Evolutionary conservation across 768 basidiomycete genomes (phyloP).

Genomic region (Xerocomus potaroensis): DNA sequence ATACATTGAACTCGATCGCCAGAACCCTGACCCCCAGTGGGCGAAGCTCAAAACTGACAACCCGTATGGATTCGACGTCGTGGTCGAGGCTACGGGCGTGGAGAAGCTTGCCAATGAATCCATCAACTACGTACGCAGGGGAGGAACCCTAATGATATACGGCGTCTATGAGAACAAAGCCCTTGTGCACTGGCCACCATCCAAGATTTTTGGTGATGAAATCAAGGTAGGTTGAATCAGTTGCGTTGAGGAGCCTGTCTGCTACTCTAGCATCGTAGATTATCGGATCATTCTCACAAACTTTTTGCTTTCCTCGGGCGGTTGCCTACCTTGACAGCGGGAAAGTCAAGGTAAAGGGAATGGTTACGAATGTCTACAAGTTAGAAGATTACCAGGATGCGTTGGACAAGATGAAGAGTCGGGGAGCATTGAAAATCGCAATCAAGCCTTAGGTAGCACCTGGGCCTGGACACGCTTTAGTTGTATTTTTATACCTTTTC

Average conservation of each 20-base stretch:
- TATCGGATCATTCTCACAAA: constrained; percentile 88
- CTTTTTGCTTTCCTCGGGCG: constrained; percentile 86
- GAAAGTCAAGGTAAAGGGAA: constrained; percentile 78
- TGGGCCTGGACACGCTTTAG: not conserved
- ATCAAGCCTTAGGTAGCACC: constrained; percentile 45
- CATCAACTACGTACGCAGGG: constrained; percentile 85
- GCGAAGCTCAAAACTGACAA: constrained; percentile 72
- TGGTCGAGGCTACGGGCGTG: constrained; percentile 75
- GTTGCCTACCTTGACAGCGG: constrained; percentile 86
- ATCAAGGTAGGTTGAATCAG: constrained; percentile 41
- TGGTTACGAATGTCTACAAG: constrained; percentile 67
- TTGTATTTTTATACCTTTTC: constrained; percentile 25
- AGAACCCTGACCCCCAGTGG: constrained; percentile 76
- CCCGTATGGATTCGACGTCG: constrained; percentile 89
- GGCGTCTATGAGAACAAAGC: constrained; percentile 89
- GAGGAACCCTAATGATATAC: constrained; percentile 84
- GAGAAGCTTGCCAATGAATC: constrained; percentile 84
- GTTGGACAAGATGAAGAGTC: constrained; percentile 67
- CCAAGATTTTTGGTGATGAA: constrained; percentile 74
- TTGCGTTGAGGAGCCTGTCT: not conserved
- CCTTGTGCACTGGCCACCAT: constrained; percentile 79
- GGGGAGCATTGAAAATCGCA: constrained; percentile 57
- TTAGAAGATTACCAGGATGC: constrained; percentile 68
- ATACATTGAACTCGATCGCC: constrained; percentile 80
- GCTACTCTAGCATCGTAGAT: constrained; percentile 44